A percentile compares a stretch with the other conserved stretches of the same genome.
phyloP scores from a whole-genome alignment of 148 eudicot genomes.

The Persicaria tinctoria region DNA sequence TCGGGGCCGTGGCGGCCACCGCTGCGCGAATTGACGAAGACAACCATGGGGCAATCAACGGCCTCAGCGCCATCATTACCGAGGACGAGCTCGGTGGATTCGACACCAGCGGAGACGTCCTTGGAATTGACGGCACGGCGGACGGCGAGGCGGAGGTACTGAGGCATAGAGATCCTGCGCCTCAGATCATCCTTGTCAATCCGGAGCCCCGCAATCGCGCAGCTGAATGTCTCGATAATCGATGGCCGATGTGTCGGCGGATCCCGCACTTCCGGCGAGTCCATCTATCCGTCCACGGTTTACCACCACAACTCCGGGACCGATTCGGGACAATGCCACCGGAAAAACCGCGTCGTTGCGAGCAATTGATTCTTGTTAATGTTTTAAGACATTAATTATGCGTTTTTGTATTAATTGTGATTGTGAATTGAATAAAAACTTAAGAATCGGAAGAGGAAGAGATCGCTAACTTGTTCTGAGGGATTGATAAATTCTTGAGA shows the following conservation, averaged over 20 bases:
- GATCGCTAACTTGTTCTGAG: too few species aligned
- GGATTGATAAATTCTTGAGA: too few species aligned
- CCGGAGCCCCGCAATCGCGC: constrained; percentile 42
- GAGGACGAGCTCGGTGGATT: not conserved
- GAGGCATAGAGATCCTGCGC: constrained; percentile 44
- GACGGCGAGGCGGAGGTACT: constrained; percentile 52
- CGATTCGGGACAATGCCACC: too few species aligned
- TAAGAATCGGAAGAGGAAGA: too few species aligned
- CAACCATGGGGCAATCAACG: constrained; percentile 52
- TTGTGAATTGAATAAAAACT: too few species aligned
- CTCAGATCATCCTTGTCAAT: constrained; percentile 43
- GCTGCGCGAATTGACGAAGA: constrained; percentile 71
- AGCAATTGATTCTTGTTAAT: too few species aligned
- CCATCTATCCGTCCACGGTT: constrained; percentile 14
- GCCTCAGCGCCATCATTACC: constrained; percentile 24
- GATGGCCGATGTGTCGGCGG: constrained; percentile 35
- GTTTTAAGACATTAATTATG: too few species aligned
- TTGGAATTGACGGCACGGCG: constrained; percentile 47
- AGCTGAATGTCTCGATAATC: constrained; percentile 52
- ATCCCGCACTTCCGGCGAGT: constrained; percentile 17
- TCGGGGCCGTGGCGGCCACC: constrained; percentile 43
- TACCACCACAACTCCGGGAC: too few species aligned
- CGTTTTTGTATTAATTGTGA: too few species aligned
- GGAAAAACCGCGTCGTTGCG: too few species aligned
- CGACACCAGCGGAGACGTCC: constrained; percentile 10